A percentile compares a stretch with the other conserved stretches of the same genome.
These are phyloP conservation scores for Amoeboaphelidium occidentale DNA, from an alignment of 371 early-diverging fungal genomes.

Conservation along the genomic window DNA sequence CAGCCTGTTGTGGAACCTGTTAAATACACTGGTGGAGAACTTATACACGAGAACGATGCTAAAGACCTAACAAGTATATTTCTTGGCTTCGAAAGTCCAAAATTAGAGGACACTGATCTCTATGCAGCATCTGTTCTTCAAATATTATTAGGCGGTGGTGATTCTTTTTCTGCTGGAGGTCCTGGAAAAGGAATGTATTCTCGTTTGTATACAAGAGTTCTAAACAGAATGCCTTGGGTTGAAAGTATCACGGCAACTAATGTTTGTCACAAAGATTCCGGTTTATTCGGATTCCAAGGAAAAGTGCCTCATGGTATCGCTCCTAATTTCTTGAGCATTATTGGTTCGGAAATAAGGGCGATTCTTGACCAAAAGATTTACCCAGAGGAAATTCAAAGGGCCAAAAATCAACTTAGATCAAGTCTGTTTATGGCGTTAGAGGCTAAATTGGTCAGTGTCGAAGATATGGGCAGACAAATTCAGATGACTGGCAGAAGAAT, in stretches of 20 bases:
- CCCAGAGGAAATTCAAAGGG: slow-evolving; percentile 42
- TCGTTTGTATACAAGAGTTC: slow-evolving; percentile 71
- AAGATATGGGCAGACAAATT: slow-evolving; percentile 80
- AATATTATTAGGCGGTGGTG: slow-evolving; percentile 79
- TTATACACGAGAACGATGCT: slow-evolving; percentile 24
- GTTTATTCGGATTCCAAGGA: slow-evolving; percentile 41
- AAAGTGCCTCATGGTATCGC: not conserved
- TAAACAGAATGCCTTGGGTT: slow-evolving; percentile 79
- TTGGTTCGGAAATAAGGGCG: not conserved
- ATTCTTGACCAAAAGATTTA: not conserved
- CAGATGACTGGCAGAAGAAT: slow-evolving; percentile 39
- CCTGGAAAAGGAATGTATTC: slow-evolving; percentile 98
- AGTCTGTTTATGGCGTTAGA: slow-evolving; percentile 80
- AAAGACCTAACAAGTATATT: slow-evolving; percentile 58
- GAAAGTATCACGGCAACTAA: slow-evolving; percentile 57
- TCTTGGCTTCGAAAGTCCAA: slow-evolving; percentile 61
- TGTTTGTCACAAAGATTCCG: slow-evolving; percentile 66
- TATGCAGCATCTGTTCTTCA: slow-evolving; percentile 75
- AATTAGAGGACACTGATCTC: slow-evolving; percentile 55
- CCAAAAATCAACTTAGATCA: slow-evolving; percentile 83
- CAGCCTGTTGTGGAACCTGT: slow-evolving; percentile 10
- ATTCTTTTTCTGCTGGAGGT: slow-evolving; percentile 89
- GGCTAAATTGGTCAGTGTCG: slow-evolving; percentile 66
- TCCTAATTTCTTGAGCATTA: slow-evolving; percentile 6
- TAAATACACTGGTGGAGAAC: slow-evolving; percentile 57